Conservation (phyloP, 2,329 filamentous ascomycete species). For the Exophiala sideris region DNA sequence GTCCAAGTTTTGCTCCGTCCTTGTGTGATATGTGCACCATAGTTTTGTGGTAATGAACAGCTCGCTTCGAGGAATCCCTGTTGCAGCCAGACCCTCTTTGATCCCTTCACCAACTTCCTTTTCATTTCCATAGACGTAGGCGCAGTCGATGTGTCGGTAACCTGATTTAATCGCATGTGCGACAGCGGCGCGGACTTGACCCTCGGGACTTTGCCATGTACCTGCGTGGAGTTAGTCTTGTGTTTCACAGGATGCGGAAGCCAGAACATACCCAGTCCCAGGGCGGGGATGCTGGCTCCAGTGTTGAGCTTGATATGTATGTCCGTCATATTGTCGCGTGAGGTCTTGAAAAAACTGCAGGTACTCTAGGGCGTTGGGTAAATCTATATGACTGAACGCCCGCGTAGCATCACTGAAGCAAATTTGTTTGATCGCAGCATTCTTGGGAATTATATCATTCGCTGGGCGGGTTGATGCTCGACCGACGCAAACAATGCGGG, state of each 20-base stretch:
- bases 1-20: slow-evolving; percentile 60
- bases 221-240: slow-evolving; percentile 28
- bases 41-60: slow-evolving; percentile 69
- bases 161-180: slow-evolving; percentile 40
- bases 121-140: slow-evolving; percentile 56
- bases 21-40: slow-evolving; percentile 64
- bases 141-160: slow-evolving; percentile 41
- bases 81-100: slow-evolving; percentile 45
- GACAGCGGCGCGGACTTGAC: slow-evolving; percentile 48
- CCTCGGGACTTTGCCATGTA: slow-evolving; percentile 53
- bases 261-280: slow-evolving; percentile 43
- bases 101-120: slow-evolving; percentile 64
- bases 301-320: slow-evolving; percentile 45
- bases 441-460: background rate
- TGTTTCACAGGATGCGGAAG: background rate
- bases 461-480: background rate
- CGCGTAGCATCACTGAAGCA: no score
- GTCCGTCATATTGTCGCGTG: slow-evolving; percentile 24
- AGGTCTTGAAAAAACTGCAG: background rate
- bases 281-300: slow-evolving; percentile 45
- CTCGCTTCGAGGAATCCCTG: slow-evolving; percentile 61
- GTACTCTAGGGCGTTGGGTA: background rate
- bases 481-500: background rate
- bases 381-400: background rate
- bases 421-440: background rate